These are phyloP conservation scores for Tuber calosporum DNA, from an alignment of 495 filamentous ascomycete species.

Conservation along the genomic window DNA sequence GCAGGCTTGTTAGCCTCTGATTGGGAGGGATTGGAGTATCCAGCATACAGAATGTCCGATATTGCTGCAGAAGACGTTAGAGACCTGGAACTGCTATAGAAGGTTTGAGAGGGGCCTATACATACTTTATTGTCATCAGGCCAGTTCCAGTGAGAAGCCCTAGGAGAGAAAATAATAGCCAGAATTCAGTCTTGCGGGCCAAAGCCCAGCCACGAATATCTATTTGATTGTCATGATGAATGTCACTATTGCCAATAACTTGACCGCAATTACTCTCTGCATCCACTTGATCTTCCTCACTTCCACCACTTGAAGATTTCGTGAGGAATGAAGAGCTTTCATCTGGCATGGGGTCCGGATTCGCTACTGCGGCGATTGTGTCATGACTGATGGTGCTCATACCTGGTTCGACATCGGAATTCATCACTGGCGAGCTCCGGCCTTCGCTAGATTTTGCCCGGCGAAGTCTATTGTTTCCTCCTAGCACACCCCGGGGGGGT, in stretches of 20 bases:
- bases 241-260: constrained; percentile 27
- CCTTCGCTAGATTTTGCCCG: constrained; percentile 55
- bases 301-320: constrained; percentile 47
- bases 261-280: constrained; percentile 33
- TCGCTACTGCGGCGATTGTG: constrained; percentile 22
- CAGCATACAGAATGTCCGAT: constrained; percentile 76
- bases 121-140: constrained; percentile 98
- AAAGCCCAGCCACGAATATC: constrained; percentile 84
- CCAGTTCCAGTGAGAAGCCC: constrained; percentile 85
- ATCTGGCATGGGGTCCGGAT: constrained; percentile 44
- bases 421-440: constrained; percentile 44
- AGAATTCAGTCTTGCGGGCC: constrained; percentile 72
- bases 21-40: constrained; percentile 4
- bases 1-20: constrained; percentile 22
- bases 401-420: constrained; percentile 58
- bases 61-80: constrained; percentile 54
- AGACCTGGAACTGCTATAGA: background rate
- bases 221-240: constrained; percentile 50
- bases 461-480: constrained; percentile 57
- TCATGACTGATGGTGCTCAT: constrained; percentile 47
- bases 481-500: constrained; percentile 46
- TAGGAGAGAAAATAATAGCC: constrained; percentile 79
- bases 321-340: constrained; percentile 84
- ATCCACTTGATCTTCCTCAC: constrained; percentile 46
- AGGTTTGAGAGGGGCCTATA: constrained; percentile 21